These are phyloP conservation scores for Gossypium stocksii DNA, from an alignment of 345 rosid genomes.

Conservation along the genomic window DNA sequence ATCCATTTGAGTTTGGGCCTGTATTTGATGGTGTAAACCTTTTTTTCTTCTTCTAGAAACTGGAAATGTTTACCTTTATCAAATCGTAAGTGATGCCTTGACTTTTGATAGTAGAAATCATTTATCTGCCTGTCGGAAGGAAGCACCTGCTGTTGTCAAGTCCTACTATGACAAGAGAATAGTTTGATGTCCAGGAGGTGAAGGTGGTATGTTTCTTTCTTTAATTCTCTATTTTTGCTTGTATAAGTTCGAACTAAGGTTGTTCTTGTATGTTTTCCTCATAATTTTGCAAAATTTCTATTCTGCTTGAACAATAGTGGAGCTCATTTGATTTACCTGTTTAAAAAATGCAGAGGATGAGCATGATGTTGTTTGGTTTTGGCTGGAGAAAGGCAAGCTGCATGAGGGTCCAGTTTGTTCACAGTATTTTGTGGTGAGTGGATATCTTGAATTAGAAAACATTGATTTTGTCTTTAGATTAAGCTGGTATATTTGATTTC, in stretches of 20 bases:
- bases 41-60: neutral
- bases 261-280: too few relatives aligned
- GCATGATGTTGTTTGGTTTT: slow-evolving; percentile 95
- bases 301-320: neutral
- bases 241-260: too few relatives aligned
- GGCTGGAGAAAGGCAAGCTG: slow-evolving; percentile 85
- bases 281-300: neutral
- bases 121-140: slow-evolving; percentile 46
- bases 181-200: slow-evolving; percentile 85
- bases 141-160: slow-evolving; percentile 29
- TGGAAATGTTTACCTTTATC: neutral
- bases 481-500: neutral
- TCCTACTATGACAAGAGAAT: slow-evolving; percentile 63
- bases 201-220: slow-evolving; percentile 52
- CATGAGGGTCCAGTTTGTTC: slow-evolving; percentile 74
- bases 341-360: slow-evolving; percentile 51
- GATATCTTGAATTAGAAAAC: slow-evolving; percentile 11
- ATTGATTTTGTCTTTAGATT: neutral
- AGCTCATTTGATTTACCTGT: slow-evolving; percentile 1
- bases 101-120: neutral
- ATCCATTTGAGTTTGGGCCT: neutral
- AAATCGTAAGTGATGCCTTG: neutral
- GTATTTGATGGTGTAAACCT: neutral
- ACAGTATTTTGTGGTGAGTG: slow-evolving; percentile 17
- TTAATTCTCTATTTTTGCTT: neutral